Evolutionary conservation across 2,329 filamentous ascomycete genomes (phyloP).

Genomic region (Neobulgaria alba): DNA sequence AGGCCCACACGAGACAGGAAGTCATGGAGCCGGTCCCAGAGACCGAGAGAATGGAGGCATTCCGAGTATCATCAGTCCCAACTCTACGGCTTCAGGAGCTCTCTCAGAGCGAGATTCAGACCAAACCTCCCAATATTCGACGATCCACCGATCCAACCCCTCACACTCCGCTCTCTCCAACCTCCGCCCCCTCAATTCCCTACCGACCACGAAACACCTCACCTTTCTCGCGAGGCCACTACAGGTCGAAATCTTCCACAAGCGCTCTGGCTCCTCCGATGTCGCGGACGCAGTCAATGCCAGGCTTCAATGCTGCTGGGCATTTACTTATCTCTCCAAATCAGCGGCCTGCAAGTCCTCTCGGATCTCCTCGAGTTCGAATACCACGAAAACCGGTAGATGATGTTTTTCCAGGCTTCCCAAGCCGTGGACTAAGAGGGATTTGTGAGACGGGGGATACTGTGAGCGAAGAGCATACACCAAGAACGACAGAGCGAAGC

Average conservation of each 20-base stretch:
- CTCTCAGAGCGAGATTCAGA: conserved; percentile 10
- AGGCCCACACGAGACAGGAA: neutral
- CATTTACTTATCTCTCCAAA: conserved; percentile 46
- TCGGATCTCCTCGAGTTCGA: conserved; percentile 44
- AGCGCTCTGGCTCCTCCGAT: conserved; percentile 47
- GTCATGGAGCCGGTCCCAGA: conserved; percentile 60
- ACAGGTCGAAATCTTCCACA: conserved; percentile 49
- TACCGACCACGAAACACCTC: conserved; percentile 56
- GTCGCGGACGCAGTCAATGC: conserved; percentile 56
- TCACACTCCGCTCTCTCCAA: conserved; percentile 42
- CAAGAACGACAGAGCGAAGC: conserved; percentile 38
- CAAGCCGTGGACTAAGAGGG: conserved; percentile 29
- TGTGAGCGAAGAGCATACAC: conserved; percentile 36
- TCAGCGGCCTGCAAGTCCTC: conserved; percentile 46
- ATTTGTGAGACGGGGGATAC: conserved; percentile 19
- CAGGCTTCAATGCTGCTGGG: conserved; percentile 50
- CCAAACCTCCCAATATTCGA: conserved; percentile 45
- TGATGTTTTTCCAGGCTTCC: conserved; percentile 49
- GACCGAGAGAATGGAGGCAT: conserved; percentile 60
- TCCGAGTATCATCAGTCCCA: conserved; percentile 49
- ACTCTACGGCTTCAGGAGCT: conserved; percentile 37
- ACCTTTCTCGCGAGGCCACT: conserved; percentile 44
- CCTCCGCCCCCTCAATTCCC: conserved; percentile 35
- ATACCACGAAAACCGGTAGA: conserved; percentile 49
- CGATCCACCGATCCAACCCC: conserved; percentile 51